Base-by-base conservation (phyloP, 176 grass and related monocot species). In the Puya raimondii region DNA sequence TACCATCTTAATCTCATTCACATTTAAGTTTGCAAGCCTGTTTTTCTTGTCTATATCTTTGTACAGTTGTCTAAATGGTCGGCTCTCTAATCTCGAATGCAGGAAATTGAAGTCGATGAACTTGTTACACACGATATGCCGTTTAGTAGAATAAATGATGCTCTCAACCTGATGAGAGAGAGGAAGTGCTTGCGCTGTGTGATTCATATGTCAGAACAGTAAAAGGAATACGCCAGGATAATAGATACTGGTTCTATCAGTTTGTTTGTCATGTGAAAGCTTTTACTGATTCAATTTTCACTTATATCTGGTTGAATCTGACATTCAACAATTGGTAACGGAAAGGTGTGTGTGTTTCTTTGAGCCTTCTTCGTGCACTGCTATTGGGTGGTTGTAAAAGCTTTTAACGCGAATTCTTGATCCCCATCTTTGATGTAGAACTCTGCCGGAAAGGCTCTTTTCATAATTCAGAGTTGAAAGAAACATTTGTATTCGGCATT, bases 41-140 rank as follows among this genome's bases (percentile, higher is more conserved):
- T 6, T 42, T 42, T 42, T 8, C 4, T 7, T 42, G 33, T 7
- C 33, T 42, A 7, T 42, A 7, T 42, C 33, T 42, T 42, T 7
- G 56, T 22, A 5, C 14, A 18, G 17, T 21, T 10, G 16, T 18
- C 21, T 61, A 61, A 61, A 21, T 7, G 14, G 0, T 18, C 10
- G 3, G 17, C 10, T 25, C 69, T 47, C 85, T 10, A 65, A 63
- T 50, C 53, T 23, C 67, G 64, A 70, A 85, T 27, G 70, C 82
- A 97, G 93, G 93, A 97, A 87, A 89, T 97, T 67, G 67, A 89
- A 81, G 65, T 97, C 64, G 90, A 90, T 73, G 83, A 52, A 42
- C 84, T 92, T 63, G 89, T 97, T 57, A 85, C 93, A 11, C 89
- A 97, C 79, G 93, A 97, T 84, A 79, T 92, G 72, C 49, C 80